Percentiles rank a stretch among this genome's conserved stretches.
Evolutionary conservation across 192 early-diverging fungal genomes (phyloP).

Genomic region (Coemansia sp.): DNA sequence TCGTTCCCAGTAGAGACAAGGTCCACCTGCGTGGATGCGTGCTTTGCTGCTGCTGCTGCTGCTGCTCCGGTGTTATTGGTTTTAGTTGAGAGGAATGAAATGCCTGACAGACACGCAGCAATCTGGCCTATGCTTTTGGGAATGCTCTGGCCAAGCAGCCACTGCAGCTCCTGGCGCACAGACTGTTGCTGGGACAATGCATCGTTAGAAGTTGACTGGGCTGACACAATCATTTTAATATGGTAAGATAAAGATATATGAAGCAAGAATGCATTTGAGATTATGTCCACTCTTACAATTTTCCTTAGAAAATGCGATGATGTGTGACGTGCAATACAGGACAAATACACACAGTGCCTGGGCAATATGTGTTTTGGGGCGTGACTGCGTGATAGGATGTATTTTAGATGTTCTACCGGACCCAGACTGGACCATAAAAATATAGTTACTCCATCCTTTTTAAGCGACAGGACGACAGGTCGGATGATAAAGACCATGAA

Average conservation of each 20-base stretch:
- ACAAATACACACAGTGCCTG: background rate
- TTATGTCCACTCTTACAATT: background rate
- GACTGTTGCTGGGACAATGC: background rate
- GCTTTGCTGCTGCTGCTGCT: background rate
- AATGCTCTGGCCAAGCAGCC: conserved; percentile 42
- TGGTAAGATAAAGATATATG: no score
- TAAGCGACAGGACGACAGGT: no score
- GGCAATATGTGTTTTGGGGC: conserved; percentile 4
- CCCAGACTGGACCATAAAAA: no score
- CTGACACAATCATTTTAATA: background rate
- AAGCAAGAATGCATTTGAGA: no score
- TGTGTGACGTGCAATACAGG: background rate
- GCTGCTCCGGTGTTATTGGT: background rate
- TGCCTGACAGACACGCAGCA: conserved; percentile 5
- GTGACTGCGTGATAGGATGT: background rate
- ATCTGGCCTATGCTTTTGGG: conserved; percentile 23
- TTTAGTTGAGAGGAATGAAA: conserved; percentile 17
- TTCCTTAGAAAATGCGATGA: background rate
- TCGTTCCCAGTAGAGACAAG: conserved; percentile 1
- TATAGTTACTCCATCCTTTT: no score
- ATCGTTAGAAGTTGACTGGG: background rate
- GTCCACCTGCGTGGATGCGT: conserved; percentile 1
- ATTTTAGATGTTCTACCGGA: background rate
- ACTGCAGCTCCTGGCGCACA: conserved; percentile 20
- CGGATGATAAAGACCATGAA: no score